Evolutionary conservation across 2,329 filamentous ascomycete genomes (phyloP), one percentile per base, ranked within the genome.

Genomic region (Cadophora sp.): DNA sequence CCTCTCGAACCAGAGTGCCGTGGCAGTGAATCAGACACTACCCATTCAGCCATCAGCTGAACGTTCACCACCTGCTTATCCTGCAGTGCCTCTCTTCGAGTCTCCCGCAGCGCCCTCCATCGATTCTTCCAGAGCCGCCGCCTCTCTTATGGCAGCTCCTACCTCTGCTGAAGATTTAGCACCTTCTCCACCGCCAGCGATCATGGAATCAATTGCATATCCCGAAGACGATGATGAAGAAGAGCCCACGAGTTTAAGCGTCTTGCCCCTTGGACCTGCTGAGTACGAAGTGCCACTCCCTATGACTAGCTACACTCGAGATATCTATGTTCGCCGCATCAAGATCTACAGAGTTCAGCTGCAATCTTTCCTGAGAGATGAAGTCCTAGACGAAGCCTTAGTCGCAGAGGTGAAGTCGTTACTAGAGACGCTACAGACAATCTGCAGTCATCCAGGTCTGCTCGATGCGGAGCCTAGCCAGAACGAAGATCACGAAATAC

Each of bases 371-470:
- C 85, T 87, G 64, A 81, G 75, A 3, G 80, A 83, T 34, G 77
- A 75, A 26, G 76, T 79, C 16, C 83, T 86, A 0, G 79, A 81
- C 8, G 69, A 77, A 1, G 71, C 73, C 1, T 72, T 85, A 1
- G 76, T 85, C 6, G 74, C 77, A 14, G 83, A 80, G 61, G 81
- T 91, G 9, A 83, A 89, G 68, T 73, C 78, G 7, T 79, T 90
- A 69, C 81, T 91, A 51, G 78, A 80, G 24, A 79, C 79, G 43
- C 79, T 91, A 11, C 79, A 83, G 51, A 83, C 86, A 64, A 78
- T 89, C 24, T 88, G 87, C 73, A 87, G 89, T 73, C 83, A 87
- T 48, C 87, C 86, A 4, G 83, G 84, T 4, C 83, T 86, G 43
- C 77, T 84, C 48, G 78, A 84, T 27, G 82, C 82, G n/a, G 79